A percentile compares a stretch with the other conserved stretches of the same genome.
These are phyloP conservation scores for Pelargonium citronellum DNA, from an alignment of 441 rosid species.

Conservation along the genomic window DNA sequence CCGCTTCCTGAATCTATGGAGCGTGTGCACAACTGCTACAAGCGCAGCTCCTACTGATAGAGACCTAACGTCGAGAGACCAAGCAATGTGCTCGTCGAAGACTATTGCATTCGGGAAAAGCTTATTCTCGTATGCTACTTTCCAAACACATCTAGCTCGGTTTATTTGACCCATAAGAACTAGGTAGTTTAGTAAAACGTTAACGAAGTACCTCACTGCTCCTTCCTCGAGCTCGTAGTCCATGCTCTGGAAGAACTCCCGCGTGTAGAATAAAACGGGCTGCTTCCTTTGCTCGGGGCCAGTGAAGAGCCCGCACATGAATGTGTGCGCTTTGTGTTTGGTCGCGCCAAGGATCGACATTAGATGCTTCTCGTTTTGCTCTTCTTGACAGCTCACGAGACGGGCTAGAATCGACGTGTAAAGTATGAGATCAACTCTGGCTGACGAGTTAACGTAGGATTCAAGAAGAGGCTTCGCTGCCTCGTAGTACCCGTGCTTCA, in stretches of 20 bases:
- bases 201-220: slow-evolving; percentile 83
- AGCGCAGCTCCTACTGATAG: slow-evolving; percentile 94
- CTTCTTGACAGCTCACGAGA: slow-evolving; percentile 83
- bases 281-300: slow-evolving; percentile 93
- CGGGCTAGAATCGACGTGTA: slow-evolving; percentile 93
- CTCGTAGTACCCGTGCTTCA: slow-evolving; percentile 77
- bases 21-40: slow-evolving; percentile 89
- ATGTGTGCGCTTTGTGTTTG: slow-evolving; percentile 77
- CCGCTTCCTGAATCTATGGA: slow-evolving; percentile 88
- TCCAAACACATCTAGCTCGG: slow-evolving; percentile 96
- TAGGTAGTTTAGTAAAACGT: slow-evolving; percentile 90
- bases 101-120: slow-evolving; percentile 96
- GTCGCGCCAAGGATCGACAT: slow-evolving; percentile 85
- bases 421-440: slow-evolving; percentile 85
- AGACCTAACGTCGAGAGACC: slow-evolving; percentile 95
- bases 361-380: slow-evolving; percentile 76
- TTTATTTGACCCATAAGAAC: slow-evolving; percentile 96
- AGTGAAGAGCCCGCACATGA: slow-evolving; percentile 86
- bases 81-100: slow-evolving; percentile 92
- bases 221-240: slow-evolving; percentile 94
- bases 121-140: slow-evolving; percentile 94
- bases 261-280: slow-evolving; percentile 71
- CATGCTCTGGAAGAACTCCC: slow-evolving; percentile 83
- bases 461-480: slow-evolving; percentile 85
- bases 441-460: slow-evolving; percentile 68